Evolutionary conservation across 2,329 filamentous ascomycete species (phyloP), one percentile per base, ranked within the genome.

Genomic region (Grosmannia serpens): DNA sequence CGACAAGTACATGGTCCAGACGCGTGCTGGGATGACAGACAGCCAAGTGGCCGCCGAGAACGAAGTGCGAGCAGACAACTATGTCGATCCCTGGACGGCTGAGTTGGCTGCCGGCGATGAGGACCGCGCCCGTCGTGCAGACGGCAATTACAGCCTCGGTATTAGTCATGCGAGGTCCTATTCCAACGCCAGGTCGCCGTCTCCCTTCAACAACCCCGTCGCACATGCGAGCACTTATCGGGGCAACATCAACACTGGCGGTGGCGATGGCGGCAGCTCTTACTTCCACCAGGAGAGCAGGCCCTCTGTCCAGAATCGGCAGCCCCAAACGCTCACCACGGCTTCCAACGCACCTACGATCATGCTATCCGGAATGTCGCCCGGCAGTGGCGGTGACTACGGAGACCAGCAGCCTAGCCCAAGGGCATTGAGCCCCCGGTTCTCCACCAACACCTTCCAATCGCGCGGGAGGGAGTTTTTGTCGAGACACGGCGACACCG

Each of bases 1-100:
- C 10, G 58, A 61, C 27, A 27, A 54, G 29, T 59, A 61, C 55
- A 61, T 65, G 46, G 50, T 29, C 8, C 44, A 54, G 10, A 47
- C 51, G 10, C 57, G 57, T 2, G 35, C 24, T n/a, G 56, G 56
- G 9, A 47, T 53, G 38, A 58, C 56, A 9, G 56, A 58, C 35
- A 29, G 49, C 50, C 10, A 58, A 3, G 20, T 53, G 10, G 50
- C 50, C 22, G 27, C 4, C 6, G 33, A 58, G 13, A 46, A 44
- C 49, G 56, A 58, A 38, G 17, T 11, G 5, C 49, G 56, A 4
- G 33, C 22, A 13, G 56, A 58, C 26, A 8, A 58, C 22, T 58
- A 24, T 41, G n/a, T 27, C 6, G 56, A 53, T 22, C 7, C 27
- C 17, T 53, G 35, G 50, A 47, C 35, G 7, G 35, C 26, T 3